Base-by-base conservation (phyloP, 495 filamentous ascomycete species). In the Barbatosphaeria neglecta region DNA sequence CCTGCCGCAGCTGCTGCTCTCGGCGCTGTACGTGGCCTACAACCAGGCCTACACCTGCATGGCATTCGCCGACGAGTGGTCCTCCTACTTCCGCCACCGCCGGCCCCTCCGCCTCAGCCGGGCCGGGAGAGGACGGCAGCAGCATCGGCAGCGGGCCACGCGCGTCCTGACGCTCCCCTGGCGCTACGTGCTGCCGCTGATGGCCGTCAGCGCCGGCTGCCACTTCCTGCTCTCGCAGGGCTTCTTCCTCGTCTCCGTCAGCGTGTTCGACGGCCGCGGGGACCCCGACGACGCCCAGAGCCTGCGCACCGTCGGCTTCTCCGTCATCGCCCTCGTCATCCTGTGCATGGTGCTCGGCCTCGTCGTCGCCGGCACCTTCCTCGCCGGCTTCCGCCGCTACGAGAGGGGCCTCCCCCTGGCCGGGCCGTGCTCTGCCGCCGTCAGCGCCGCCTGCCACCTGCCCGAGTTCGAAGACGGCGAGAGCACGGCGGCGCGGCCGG, bases 381-480 rank as follows among this genome's bases (percentile, higher is more conserved):
- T 35, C 31, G 13, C 16, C 4, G 49, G n/a, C 63, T 65, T 48
- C 43, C 43, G 11, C 54, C 31, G 31, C 9, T 35, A 15, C 13
- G 16, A 51, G 4, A 27, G 41, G 0, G 50, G 50, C 1, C 68
- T 75, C 47, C 68, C 72, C 0, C 41, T 74, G 1, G 66, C 63
- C 0, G 63, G 58, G 3, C 61, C 56, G 39, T 71, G 62, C 44
- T 72, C 67, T 44, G 56, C 62, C 8, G 72, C 63, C 1, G 69
- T 78, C 23, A 70, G 68, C 46, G 73, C 73, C 0, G 72, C 72
- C 0, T 76, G 69, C 49, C 68, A 73, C 59, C 50, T 56, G 23
- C 13, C 31, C 13, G 31, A 35, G 13, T 35, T n/a, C 13, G 31
- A 35, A n/a, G 13, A 35, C 13, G 31, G 31, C 9, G 15, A n/a